A percentile compares a stretch with the other conserved stretches of the same genome.
Evolutionary conservation across 2,329 filamentous ascomycete species (phyloP).

Genomic region (Claviceps paspali): DNA sequence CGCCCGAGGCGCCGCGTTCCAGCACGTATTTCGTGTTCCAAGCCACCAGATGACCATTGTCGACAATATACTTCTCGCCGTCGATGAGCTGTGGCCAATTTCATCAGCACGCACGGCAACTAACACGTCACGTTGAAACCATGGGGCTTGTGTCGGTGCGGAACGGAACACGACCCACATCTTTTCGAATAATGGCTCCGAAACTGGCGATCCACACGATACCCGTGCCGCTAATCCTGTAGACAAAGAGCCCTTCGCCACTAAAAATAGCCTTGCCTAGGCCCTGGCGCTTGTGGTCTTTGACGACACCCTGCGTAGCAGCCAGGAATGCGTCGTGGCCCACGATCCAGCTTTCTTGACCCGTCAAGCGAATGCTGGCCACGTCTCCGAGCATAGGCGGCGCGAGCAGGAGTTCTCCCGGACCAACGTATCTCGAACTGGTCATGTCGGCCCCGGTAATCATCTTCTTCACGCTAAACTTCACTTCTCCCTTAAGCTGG

Average conservation of each 20-base stretch:
- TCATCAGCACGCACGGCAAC: not conserved
- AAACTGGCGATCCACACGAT: conserved; percentile 86
- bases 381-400: conserved; percentile 74
- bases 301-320: conserved; percentile 71
- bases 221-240: conserved; percentile 68
- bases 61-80: conserved; percentile 79
- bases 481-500: conserved; percentile 65
- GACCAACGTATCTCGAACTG: conserved; percentile 70
- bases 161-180: conserved; percentile 36
- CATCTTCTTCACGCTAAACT: conserved; percentile 87
- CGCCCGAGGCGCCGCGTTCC: conserved; percentile 78
- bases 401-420: conserved; percentile 76
- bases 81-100: conserved; percentile 33
- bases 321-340: conserved; percentile 79
- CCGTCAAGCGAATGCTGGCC: conserved; percentile 58
- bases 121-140: too few species aligned
- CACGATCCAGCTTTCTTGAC: conserved; percentile 65
- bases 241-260: conserved; percentile 83
- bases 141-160: not conserved
- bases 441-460: conserved; percentile 66
- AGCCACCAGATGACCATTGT: conserved; percentile 85
- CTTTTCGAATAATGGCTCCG: conserved; percentile 87
- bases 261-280: conserved; percentile 85
- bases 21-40: conserved; percentile 95
- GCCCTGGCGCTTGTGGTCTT: conserved; percentile 74